Conservation (phyloP, 1,284 basidiomycete species). For the Psilocybe mexicana region DNA sequence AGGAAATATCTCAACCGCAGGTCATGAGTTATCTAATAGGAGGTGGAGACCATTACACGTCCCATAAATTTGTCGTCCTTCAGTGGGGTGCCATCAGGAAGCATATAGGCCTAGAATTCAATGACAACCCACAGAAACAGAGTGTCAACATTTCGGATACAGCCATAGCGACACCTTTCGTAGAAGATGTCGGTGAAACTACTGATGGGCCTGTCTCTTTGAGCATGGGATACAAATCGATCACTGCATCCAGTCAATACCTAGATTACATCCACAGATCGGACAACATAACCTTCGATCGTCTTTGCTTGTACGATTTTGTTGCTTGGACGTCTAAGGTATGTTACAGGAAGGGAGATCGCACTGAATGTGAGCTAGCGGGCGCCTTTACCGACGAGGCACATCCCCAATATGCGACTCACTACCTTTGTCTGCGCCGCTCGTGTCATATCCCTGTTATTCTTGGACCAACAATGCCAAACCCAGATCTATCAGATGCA, state of each 20-base stretch:
- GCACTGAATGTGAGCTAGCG: neutral
- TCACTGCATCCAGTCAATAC: constrained; percentile 1
- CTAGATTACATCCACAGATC: constrained; percentile 1
- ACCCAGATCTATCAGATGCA: neutral
- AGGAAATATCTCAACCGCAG: constrained; percentile 28
- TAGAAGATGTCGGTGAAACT: no score
- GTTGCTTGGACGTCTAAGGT: neutral
- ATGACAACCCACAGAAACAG: no score
- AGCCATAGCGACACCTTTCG: no score
- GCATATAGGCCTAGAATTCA: no score
- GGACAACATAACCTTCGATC: neutral
- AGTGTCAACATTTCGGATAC: no score
- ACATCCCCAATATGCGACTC: constrained; percentile 10
- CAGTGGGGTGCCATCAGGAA: constrained; percentile 11
- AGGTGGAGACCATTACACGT: constrained; percentile 26
- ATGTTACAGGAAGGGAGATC: neutral
- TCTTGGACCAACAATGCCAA: neutral
- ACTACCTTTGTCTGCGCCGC: neutral
- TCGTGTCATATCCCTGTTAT: constrained; percentile 7
- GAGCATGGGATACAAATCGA: neutral
- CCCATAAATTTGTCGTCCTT: constrained; percentile 20
- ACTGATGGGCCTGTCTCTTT: neutral
- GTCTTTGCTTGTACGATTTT: constrained; percentile 9
- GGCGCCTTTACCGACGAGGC: neutral
- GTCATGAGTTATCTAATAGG: constrained; percentile 27